A percentile compares a stretch with the other conserved stretches of the same genome.
These are phyloP conservation scores for Stemphylium lycopersici DNA, from an alignment of 2,329 filamentous ascomycete species.

Conservation along the genomic window DNA sequence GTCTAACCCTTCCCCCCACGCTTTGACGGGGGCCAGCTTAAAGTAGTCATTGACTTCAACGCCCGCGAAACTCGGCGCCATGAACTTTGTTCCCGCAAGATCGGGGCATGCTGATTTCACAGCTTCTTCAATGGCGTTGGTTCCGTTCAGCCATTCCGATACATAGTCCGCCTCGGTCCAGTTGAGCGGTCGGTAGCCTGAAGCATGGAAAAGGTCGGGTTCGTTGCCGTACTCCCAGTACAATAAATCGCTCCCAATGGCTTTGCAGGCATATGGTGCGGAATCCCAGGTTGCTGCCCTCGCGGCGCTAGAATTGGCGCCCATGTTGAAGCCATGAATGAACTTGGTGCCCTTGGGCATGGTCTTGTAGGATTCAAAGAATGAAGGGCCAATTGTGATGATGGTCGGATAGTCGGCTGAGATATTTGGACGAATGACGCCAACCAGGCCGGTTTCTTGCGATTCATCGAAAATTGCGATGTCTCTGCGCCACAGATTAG, in stretches of 20 bases:
- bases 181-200: conserved; percentile 55
- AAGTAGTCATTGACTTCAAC: background rate
- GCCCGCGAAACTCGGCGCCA: conserved; percentile 10
- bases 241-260: conserved; percentile 59
- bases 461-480: conserved; percentile 7
- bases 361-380: conserved; percentile 67
- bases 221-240: conserved; percentile 70
- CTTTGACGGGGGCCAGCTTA: background rate
- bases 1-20: background rate
- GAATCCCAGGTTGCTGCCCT: conserved; percentile 57
- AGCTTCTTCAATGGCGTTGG: background rate
- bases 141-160: conserved; percentile 7
- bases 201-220: conserved; percentile 62
- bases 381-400: conserved; percentile 65
- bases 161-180: conserved; percentile 60
- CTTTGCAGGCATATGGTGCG: conserved; percentile 63
- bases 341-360: conserved; percentile 60
- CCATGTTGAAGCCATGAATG: conserved; percentile 66
- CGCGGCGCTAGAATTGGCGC: conserved; percentile 55
- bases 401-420: conserved; percentile 66
- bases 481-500: conserved; percentile 51
- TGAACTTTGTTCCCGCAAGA: background rate
- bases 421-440: conserved; percentile 56
- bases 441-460: conserved; percentile 48
- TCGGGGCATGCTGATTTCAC: conserved; percentile 1